Conservation (phyloP, 2,329 filamentous ascomycete genomes). For the Fusarium phyllophilum region DNA sequence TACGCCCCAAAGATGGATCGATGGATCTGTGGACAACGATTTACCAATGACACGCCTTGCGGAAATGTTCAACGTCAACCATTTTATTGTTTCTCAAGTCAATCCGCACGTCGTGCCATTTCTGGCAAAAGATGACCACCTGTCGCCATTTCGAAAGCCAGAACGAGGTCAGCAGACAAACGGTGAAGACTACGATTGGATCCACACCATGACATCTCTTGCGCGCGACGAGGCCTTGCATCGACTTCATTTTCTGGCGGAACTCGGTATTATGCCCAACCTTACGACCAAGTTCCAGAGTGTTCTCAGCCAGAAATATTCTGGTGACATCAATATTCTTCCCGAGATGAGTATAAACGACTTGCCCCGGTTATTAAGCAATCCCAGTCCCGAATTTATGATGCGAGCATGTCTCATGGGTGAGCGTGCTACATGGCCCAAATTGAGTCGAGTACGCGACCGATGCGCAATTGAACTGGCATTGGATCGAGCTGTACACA, state of each 20-base stretch:
- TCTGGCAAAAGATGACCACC: slow-evolving; percentile 76
- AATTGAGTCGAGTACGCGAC: slow-evolving; percentile 84
- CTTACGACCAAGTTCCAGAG: slow-evolving; percentile 81
- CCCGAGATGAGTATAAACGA: slow-evolving; percentile 81
- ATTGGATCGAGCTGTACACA: slow-evolving; percentile 78
- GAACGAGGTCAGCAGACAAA: slow-evolving; percentile 40
- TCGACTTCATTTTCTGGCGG: slow-evolving; percentile 80
- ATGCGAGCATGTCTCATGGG: slow-evolving; percentile 78
- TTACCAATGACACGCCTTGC: slow-evolving; percentile 88
- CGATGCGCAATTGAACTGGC: slow-evolving; percentile 90
- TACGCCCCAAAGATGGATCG: slow-evolving; percentile 86
- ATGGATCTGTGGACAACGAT: slow-evolving; percentile 95
- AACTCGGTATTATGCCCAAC: slow-evolving; percentile 83
- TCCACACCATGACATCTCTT: slow-evolving; percentile 74
- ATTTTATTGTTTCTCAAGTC: slow-evolving; percentile 97
- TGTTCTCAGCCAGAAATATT: slow-evolving; percentile 89
- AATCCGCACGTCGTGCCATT: slow-evolving; percentile 95
- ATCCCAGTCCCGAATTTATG: slow-evolving; percentile 91
- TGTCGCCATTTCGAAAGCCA: slow-evolving; percentile 51
- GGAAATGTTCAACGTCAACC: slow-evolving; percentile 98
- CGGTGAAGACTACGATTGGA: slow-evolving; percentile 63
- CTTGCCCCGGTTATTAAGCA: slow-evolving; percentile 80
- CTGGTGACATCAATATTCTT: slow-evolving; percentile 93
- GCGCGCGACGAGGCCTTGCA: slow-evolving; percentile 84
- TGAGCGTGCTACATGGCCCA: slow-evolving; percentile 91